Base-by-base conservation (phyloP, 345 rosid species). In the Aurinia saxatilis region DNA sequence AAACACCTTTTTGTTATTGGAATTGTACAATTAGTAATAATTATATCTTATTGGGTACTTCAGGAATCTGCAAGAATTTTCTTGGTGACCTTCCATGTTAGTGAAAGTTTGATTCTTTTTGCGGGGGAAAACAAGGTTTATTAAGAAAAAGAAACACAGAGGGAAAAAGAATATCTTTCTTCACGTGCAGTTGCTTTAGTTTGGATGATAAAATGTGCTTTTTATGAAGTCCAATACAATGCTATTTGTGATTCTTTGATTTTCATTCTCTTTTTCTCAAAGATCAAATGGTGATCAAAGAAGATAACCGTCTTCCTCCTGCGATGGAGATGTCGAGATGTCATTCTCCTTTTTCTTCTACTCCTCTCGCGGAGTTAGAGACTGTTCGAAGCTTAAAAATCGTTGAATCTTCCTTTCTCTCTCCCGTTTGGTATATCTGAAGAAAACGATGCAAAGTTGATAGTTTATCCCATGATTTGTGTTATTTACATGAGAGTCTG, bases 21-120 rank as follows among this genome's bases (percentile, higher is more conserved):
- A 60, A 60, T 3, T 68, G 73, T 68, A 68, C 61, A 51, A 60
- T 68, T 68, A 60, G 60, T 4, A 59, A 59, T 68, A 61, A 50
- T n/a, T n/a, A n/a, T 67, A 31, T 18, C 10, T 47, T 56, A 0
- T 29, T 30, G 34, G 70, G 48, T 35, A 57, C 7, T 67, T 57
- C 0, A 56, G 63, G 57, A 19, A 35, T 36, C 7, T 11, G 33
- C 13, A 6, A 10, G 18, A 49, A 42, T 33, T 33, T 47, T 65
- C 6, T 65, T 41, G 57, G 72, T 50, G 19, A 33, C 38, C 21
- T 51, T 33, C 15, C 17, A 59, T 44, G 60, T 35, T 68, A 15
- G 41, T 36, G 55, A 52, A 68, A 52, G 67, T 1, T 68, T 68
- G 55, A 68, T 60, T 34, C 65, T 67, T 35, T 17, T 27, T 6